Evolutionary conservation across 1,284 basidiomycete genomes (phyloP).

Genomic region (Sanghuangporus sanghuang): DNA sequence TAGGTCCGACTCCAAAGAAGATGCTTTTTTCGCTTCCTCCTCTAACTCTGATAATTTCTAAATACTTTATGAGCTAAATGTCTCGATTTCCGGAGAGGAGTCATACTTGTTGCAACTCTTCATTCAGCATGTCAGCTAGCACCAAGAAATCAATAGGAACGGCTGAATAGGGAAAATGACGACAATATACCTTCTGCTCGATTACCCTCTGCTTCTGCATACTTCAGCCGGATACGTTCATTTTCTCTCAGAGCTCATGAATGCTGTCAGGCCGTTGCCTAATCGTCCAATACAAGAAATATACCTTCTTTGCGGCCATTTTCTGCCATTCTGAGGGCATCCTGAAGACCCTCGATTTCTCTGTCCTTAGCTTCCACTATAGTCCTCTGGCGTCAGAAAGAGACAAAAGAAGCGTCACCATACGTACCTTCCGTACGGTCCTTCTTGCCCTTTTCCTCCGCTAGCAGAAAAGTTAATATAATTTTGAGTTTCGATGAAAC

Average conservation of each 20-base stretch:
- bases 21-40: background rate
- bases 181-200: constrained; percentile 6
- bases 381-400: background rate
- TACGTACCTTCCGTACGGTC: background rate
- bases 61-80: background rate
- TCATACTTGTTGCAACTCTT: constrained; percentile 7
- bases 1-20: background rate
- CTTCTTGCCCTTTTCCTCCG: background rate
- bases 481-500: background rate
- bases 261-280: background rate
- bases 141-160: background rate
- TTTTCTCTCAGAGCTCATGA: constrained; percentile 11
- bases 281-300: background rate
- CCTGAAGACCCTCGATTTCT: background rate
- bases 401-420: background rate
- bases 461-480: background rate
- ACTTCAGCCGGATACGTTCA: constrained; percentile 3
- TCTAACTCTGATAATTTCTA: constrained; percentile 6
- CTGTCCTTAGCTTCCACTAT: background rate
- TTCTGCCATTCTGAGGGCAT: constrained; percentile 3
- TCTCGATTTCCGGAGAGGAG: no score
- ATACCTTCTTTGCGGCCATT: constrained; percentile 5
- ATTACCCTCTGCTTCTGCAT: constrained; percentile 11
- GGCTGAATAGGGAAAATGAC: background rate
- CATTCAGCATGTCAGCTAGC: constrained; percentile 2